Evolutionary conservation across 192 early-diverging fungal genomes (phyloP).

Genomic region (Linnemannia elongata): DNA sequence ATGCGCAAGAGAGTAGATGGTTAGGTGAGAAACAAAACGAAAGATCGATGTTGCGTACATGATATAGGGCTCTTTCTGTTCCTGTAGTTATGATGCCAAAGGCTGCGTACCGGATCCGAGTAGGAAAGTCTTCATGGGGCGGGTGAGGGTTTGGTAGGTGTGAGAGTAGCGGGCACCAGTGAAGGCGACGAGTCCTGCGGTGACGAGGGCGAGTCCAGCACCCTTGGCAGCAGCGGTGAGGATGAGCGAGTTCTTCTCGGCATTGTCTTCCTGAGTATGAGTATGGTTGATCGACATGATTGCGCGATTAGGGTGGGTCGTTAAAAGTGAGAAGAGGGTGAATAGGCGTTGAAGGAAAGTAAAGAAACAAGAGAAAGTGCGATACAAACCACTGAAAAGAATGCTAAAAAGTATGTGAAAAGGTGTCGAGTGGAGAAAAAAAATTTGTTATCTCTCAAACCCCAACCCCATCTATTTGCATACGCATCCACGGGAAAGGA

Average conservation of each 20-base stretch:
- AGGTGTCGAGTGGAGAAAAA: slow-evolving; percentile 8
- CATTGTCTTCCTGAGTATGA: neutral
- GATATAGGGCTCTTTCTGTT: neutral
- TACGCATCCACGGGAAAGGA: neutral
- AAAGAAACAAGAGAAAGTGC: neutral
- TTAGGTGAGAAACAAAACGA: neutral
- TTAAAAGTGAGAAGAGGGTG: neutral
- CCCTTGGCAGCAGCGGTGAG: slow-evolving; percentile 45
- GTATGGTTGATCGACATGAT: slow-evolving; percentile 4
- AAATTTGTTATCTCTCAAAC: neutral
- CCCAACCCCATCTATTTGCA: slow-evolving; percentile 8
- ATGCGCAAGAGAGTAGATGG: neutral
- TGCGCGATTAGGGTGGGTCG: neutral
- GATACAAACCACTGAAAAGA: too few species aligned
- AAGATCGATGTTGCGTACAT: neutral
- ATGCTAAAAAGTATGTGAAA: neutral
- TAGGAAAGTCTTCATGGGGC: slow-evolving; percentile 48
- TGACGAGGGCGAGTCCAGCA: slow-evolving; percentile 46
- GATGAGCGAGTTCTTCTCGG: slow-evolving; percentile 34
- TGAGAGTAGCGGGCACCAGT: slow-evolving; percentile 46
- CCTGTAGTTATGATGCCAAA: neutral
- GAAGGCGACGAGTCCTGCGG: slow-evolving; percentile 40
- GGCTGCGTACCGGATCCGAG: slow-evolving; percentile 42
- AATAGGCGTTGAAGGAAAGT: neutral
- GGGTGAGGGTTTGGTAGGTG: slow-evolving; percentile 37